A percentile compares a stretch with the other conserved stretches of the same genome.
phyloP scores from a whole-genome alignment of 306 rosid genomes.

The Gleditsia sinensis region DNA sequence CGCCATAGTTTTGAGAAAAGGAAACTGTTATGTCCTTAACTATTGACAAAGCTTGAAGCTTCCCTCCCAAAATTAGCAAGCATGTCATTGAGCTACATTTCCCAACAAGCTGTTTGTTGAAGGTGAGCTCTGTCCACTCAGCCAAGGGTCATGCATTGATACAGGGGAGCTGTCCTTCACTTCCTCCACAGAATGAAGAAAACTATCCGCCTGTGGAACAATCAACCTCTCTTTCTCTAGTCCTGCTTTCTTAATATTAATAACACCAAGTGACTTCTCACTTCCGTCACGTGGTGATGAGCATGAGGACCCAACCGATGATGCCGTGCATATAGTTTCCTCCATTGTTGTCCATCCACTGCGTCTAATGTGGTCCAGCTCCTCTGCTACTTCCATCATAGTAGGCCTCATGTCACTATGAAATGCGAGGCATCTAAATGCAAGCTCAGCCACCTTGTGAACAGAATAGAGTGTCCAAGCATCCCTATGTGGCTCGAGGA shows the following conservation, averaged over 20 bases:
- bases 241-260: constrained; percentile 37
- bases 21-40: neutral
- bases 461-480: constrained; percentile 95
- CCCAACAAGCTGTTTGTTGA: constrained; percentile 88
- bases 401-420: constrained; percentile 93
- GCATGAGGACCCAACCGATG: constrained; percentile 63
- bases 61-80: constrained; percentile 16
- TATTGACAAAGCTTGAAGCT: constrained; percentile 34
- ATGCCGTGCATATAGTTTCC: constrained; percentile 58
- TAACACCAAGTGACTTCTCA: constrained; percentile 51
- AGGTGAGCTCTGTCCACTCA: constrained; percentile 91
- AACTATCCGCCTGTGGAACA: constrained; percentile 41
- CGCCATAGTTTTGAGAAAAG: neutral
- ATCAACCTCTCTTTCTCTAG: constrained; percentile 61
- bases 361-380: constrained; percentile 69
- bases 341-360: constrained; percentile 87
- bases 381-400: constrained; percentile 94
- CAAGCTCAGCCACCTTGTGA: constrained; percentile 92
- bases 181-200: constrained; percentile 51
- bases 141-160: constrained; percentile 91
- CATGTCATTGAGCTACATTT: constrained; percentile 57
- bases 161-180: constrained; percentile 81
- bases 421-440: constrained; percentile 96
- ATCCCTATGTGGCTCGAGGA: constrained; percentile 88
- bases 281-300: constrained; percentile 64